phyloP scores from a whole-genome alignment of 768 basidiomycete species.

The Hericium erinaceus region DNA sequence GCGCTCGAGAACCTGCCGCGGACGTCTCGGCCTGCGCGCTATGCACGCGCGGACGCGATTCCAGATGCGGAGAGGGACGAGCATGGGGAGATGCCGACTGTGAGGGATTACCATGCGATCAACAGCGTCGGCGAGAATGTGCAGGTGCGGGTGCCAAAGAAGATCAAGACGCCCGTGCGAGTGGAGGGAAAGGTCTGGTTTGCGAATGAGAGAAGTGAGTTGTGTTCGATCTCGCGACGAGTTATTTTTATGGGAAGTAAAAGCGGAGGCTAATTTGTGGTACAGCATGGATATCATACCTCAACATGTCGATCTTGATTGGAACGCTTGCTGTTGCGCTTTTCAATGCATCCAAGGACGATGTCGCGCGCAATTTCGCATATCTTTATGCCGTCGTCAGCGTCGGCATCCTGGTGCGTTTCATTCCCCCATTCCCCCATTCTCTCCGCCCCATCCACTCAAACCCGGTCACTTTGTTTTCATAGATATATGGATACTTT shows the following conservation, averaged over 20 bases:
- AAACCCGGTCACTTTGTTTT: not conserved
- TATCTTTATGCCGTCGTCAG: conserved; percentile 78
- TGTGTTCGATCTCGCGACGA: conserved; percentile 10
- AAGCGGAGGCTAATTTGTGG: too few relatives aligned
- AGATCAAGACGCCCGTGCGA: conserved; percentile 70
- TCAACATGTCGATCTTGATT: conserved; percentile 77
- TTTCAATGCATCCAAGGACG: conserved; percentile 73
- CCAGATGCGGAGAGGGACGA: conserved; percentile 46
- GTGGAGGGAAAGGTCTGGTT: conserved; percentile 98
- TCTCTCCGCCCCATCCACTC: not conserved
- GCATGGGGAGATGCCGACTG: conserved; percentile 46
- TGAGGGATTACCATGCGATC: conserved; percentile 72
- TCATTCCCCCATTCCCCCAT: not conserved
- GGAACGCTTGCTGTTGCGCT: conserved; percentile 81
- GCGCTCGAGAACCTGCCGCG: conserved; percentile 45
- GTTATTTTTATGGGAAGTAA: too few relatives aligned
- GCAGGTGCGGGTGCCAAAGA: conserved; percentile 70
- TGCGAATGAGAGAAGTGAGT: conserved; percentile 85
- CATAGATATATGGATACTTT: conserved; percentile 73
- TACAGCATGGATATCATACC: conserved; percentile 87
- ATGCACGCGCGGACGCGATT: conserved; percentile 66
- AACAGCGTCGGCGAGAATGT: conserved; percentile 40
- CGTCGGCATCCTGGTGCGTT: conserved; percentile 51
- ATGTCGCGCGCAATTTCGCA: conserved; percentile 66
- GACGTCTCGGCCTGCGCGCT: conserved; percentile 31